Evolutionary conservation across 75 land plant species (phyloP), one percentile per base, ranked within the genome.

Genomic region (Cunninghamia lanceolata): DNA sequence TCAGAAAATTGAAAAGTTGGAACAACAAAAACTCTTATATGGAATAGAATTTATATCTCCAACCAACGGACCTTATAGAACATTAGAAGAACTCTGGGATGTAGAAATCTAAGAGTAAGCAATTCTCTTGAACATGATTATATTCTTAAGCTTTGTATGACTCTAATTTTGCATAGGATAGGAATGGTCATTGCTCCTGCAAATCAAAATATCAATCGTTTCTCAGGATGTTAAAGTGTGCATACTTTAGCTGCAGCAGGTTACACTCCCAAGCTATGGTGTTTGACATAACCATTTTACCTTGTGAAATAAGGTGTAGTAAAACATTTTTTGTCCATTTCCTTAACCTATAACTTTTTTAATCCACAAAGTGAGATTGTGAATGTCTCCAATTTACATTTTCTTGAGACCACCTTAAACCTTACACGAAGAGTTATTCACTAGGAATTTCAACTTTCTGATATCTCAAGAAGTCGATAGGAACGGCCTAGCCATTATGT

Each of bases 71-170:
- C 75, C 75, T 73, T 73, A 73, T 34, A 73, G 15, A 73, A 73
- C 75, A 34, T 34, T 73, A 73, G 75, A 73, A 32, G 75, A 73
- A 34, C 75, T 73, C 16, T 73, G 75, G 75, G 75, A 73, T 73
- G 75, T 36, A 14, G 75, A 73, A 73, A 73, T 73, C 14, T 73
- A 73, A 73, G 36, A 32, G 38, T 15, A 34, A 73, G 16, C 75
- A 73, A 34, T 73, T 66, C 9, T 73, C 11, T 73, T 3, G 3
- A 32, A 11, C 35, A 13, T 73, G 35, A 10, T 34, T 34, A 73
- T 32, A 73, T 73, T 73, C 4, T 34, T 73, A 34, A 73, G 11
- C 3, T 34, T 34, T 6, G 9, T n/a, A 30, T 68, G 73, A 68
- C 34, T 30, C 8, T 30, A 28, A 34, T 71, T 32, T 13, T 73